Base-by-base conservation (phyloP, 2,329 filamentous ascomycete genomes). In the Colletotrichum sp. region DNA sequence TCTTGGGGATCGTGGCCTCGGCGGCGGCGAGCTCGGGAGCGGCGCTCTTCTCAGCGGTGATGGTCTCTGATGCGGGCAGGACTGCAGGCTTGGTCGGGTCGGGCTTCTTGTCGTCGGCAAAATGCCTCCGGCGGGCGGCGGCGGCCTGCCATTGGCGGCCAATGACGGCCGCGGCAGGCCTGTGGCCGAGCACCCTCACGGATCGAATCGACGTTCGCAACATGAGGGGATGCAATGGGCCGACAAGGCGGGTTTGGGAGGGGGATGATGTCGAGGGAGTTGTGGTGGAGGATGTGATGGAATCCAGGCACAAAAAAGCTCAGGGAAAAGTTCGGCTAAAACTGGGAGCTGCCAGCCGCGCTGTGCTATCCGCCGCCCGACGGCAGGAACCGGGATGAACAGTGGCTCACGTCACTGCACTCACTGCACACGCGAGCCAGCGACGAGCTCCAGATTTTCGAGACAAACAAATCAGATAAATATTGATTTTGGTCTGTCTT, bases 171-270 rank as follows among this genome's bases (percentile, higher is more conserved):
- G 86, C 86, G 83, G 86, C 81, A 82, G 90, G 87, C 86, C 87
- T 89, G 84, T 87, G 86, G 86, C 89, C 87, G 84, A 92, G 85
- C 82, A 88, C 87, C 88, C 88, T 91, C 83, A 90, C 90, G 84
- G 91, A 92, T 87, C 89, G 91, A 87, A 93, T 87, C 85, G 91
- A 93, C 85, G 90, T 91, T 88, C 91, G 92, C 90, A 93, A 90
- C 92, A 93, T 93, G 88, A 88, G 88, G 87, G 86, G 87, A 87
- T 88, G 84, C 83, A 84, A 85, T 85, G 84, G 77, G 84, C 86
- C 83, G 83, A 82, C 82, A 80, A 76, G 82, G 81, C 83, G 79
- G 78, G 76, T 79, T 80, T 81, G 78, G 64, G 79, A 76, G 78
- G 80, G 74, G 77, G 78, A 78, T 83, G 81, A 80, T 82, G 78